Percentiles rank a stretch among this genome's conserved stretches.
Conservation (phyloP, 2,329 filamentous ascomycete genomes). For the Hyphodiscus sp. region DNA sequence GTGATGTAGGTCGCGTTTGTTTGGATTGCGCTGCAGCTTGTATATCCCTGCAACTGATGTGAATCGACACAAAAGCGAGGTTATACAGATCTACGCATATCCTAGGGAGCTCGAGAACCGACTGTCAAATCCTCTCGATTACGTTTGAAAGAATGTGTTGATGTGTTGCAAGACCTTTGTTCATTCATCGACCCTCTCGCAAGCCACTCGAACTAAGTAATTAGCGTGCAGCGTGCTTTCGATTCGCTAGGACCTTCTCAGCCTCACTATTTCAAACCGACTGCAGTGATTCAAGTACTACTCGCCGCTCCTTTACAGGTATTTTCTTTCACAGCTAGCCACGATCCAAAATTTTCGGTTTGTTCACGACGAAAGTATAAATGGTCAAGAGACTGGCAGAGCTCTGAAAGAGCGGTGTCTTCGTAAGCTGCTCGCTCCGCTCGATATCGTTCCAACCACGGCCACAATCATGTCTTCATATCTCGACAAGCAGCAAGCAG, state of each 20-base stretch:
- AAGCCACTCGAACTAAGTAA: background rate
- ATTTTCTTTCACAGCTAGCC: background rate
- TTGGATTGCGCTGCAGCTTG: background rate
- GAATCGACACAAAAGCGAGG: background rate
- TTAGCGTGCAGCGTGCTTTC: no score
- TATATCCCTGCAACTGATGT: background rate
- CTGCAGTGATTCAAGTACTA: background rate
- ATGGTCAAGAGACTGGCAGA: background rate
- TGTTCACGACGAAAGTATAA: background rate
- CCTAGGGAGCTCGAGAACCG: background rate
- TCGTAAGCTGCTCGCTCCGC: background rate
- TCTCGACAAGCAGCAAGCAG: constrained; percentile 58
- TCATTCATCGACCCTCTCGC: background rate
- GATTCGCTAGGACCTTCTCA: no score
- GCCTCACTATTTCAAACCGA: no score
- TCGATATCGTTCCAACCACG: background rate
- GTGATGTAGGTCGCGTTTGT: background rate
- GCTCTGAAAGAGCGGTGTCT: background rate
- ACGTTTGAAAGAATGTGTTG: background rate
- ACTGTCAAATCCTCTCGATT: background rate
- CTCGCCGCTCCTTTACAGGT: background rate
- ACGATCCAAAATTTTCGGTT: background rate
- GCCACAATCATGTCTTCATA: constrained; percentile 47
- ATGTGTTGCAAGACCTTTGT: background rate
- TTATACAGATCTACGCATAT: background rate